A percentile compares a stretch with the other conserved stretches of the same genome.
Evolutionary conservation across 1,284 basidiomycete genomes (phyloP).

Genomic region (Ganoderma resinaceum): DNA sequence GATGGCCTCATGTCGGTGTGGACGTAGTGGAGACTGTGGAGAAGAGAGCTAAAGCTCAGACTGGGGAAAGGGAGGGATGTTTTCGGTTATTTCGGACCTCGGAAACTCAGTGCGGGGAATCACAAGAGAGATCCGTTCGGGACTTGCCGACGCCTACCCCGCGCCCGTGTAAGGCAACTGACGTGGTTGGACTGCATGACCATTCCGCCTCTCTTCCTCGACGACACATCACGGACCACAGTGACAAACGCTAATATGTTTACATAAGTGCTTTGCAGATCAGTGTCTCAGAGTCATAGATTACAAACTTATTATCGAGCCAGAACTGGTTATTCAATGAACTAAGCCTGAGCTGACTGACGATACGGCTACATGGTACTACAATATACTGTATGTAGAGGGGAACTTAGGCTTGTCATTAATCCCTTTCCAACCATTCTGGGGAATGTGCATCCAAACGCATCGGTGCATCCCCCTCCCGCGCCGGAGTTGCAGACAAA

Average conservation of each 20-base stretch:
- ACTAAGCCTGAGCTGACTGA: background rate
- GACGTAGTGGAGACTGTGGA: background rate
- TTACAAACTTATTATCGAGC: background rate
- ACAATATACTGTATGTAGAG: background rate
- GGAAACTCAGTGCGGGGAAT: slow-evolving; percentile 1
- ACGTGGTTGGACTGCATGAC: background rate
- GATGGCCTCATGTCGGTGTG: slow-evolving; percentile 72
- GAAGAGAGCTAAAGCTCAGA: background rate
- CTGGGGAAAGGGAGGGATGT: background rate
- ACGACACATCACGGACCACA: background rate
- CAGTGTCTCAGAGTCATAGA: background rate
- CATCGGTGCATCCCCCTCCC: slow-evolving; percentile 48
- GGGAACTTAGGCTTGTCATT: too few species aligned
- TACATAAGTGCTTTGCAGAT: background rate
- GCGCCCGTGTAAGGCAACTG: background rate
- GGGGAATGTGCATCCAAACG: slow-evolving; percentile 42
- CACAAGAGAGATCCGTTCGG: slow-evolving; percentile 18
- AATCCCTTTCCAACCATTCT: slow-evolving; percentile 37
- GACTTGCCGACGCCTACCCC: background rate
- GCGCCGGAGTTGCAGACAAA: slow-evolving; percentile 52
- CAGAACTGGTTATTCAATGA: background rate
- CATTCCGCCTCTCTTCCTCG: background rate
- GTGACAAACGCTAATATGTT: background rate
- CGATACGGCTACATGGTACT: background rate
- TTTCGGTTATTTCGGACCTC: slow-evolving; percentile 1